Percentiles rank a stretch among this genome's conserved stretches.
Conservation (phyloP, 345 rosid genomes). For the Viola odorata region DNA sequence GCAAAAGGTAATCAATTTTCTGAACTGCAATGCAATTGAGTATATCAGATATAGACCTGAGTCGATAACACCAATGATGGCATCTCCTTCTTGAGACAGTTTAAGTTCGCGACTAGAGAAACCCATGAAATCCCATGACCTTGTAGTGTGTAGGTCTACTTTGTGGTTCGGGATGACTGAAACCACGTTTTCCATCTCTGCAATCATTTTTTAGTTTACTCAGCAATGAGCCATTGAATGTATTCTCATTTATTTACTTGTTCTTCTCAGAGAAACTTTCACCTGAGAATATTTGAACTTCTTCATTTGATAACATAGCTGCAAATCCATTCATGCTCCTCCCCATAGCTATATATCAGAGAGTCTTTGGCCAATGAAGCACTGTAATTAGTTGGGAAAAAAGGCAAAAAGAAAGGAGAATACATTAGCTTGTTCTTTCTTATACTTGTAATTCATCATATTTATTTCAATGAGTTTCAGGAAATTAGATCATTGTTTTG, state of each 20-base stretch:
- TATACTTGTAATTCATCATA: neutral
- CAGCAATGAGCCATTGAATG: too few species aligned
- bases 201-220: neutral
- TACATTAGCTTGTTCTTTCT: neutral
- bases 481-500: neutral
- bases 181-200: conserved; percentile 25
- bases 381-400: conserved; percentile 14
- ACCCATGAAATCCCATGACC: conserved; percentile 30
- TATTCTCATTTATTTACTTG: too few species aligned
- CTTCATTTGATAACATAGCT: conserved; percentile 34
- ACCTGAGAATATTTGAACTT: conserved; percentile 34
- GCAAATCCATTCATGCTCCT: conserved; percentile 42
- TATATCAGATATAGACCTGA: conserved; percentile 11
- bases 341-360: conserved; percentile 33
- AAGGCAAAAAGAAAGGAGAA: neutral
- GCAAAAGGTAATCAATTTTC: neutral
- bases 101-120: conserved; percentile 7
- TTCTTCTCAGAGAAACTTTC: neutral
- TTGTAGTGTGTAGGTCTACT: conserved; percentile 27
- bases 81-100: conserved; percentile 15
- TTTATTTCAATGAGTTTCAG: too few species aligned
- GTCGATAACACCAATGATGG: conserved; percentile 24
- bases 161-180: conserved; percentile 23
- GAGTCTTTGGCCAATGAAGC: conserved; percentile 22
- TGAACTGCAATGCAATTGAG: neutral